phyloP scores from a whole-genome alignment of 225 moss, liverwort and hornwort genomes.

The Climacium dendroides region DNA sequence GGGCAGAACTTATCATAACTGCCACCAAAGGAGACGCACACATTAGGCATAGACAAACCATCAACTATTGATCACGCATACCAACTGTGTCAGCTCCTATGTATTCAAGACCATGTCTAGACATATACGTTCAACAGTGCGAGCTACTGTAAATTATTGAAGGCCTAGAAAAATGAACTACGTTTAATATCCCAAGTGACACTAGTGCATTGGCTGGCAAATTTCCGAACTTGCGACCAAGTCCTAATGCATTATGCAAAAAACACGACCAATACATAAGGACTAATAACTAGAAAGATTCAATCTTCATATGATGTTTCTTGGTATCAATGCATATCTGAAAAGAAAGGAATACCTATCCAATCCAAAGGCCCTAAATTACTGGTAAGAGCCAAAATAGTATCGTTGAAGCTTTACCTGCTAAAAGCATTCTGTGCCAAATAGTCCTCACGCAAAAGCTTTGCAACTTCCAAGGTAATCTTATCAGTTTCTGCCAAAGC shows the following conservation, averaged over 20 bases:
- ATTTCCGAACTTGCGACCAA: not conserved
- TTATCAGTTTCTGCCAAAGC: slow-evolving; percentile 93
- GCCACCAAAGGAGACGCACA: not conserved
- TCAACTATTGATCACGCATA: not conserved
- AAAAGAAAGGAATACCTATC: not conserved
- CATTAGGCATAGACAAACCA: not conserved
- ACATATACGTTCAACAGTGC: not conserved
- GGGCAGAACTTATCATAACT: slow-evolving; percentile 96
- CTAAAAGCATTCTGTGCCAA: slow-evolving; percentile 98
- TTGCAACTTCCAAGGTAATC: slow-evolving; percentile 95
- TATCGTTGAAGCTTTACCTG: slow-evolving; percentile 10
- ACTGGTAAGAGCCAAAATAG: not conserved
- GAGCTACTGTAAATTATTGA: not conserved
- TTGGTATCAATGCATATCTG: not conserved
- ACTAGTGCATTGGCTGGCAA: not conserved
- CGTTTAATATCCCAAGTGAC: not conserved
- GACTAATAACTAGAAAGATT: not conserved
- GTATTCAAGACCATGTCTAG: not conserved
- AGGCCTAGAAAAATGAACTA: not conserved
- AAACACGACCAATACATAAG: not conserved
- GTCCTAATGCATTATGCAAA: not conserved
- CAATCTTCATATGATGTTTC: not conserved
- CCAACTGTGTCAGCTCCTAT: not conserved
- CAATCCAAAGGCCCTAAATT: not conserved
- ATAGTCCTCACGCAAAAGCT: slow-evolving; percentile 91